phyloP scores from a whole-genome alignment of 192 early-diverging fungal species.

The Rhizophlyctis rosea region DNA sequence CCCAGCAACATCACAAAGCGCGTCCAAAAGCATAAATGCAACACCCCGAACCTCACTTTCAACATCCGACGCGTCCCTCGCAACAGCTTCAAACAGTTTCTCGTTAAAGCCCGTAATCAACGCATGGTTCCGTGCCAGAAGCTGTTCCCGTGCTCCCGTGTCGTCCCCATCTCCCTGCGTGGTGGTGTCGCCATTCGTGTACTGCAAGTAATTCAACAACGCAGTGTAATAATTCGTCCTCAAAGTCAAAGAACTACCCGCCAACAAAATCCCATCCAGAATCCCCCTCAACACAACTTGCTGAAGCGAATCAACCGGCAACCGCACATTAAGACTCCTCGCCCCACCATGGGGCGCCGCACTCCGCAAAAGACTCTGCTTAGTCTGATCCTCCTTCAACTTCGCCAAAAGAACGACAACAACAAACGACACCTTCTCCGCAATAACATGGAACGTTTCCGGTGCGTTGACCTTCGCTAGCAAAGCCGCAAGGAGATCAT shows the following conservation, averaged over 20 bases:
- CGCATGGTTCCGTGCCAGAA: slow-evolving; percentile 23
- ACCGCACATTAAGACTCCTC: slow-evolving; percentile 14
- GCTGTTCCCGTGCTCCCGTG: background rate
- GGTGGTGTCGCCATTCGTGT: slow-evolving; percentile 41
- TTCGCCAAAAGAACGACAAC: slow-evolving; percentile 55
- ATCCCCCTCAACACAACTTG: slow-evolving; percentile 46
- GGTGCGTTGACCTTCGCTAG: slow-evolving; percentile 54
- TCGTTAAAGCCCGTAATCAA: slow-evolving; percentile 53
- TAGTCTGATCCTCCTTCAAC: slow-evolving; percentile 53
- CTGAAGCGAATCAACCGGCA: slow-evolving; percentile 35
- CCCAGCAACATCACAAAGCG: slow-evolving; percentile 48
- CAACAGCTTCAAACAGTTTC: slow-evolving; percentile 67
- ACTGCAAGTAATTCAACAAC: slow-evolving; percentile 69
- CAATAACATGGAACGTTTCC: slow-evolving; percentile 41
- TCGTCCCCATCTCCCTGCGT: slow-evolving; percentile 1
- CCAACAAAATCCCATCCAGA: slow-evolving; percentile 56
- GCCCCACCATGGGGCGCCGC: slow-evolving; percentile 19
- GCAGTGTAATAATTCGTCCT: slow-evolving; percentile 81
- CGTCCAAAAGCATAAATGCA: slow-evolving; percentile 74
- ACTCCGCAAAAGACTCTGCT: slow-evolving; percentile 48
- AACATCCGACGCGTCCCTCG: slow-evolving; percentile 80
- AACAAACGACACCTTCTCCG: slow-evolving; percentile 52
- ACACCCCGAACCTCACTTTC: slow-evolving; percentile 80
- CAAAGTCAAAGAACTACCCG: slow-evolving; percentile 53
- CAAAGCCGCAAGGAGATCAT: slow-evolving; percentile 67